A percentile compares a stretch with the other conserved stretches of the same genome.
Conservation (phyloP, 2,329 filamentous ascomycete species). For the Niveomyces coronatus region DNA sequence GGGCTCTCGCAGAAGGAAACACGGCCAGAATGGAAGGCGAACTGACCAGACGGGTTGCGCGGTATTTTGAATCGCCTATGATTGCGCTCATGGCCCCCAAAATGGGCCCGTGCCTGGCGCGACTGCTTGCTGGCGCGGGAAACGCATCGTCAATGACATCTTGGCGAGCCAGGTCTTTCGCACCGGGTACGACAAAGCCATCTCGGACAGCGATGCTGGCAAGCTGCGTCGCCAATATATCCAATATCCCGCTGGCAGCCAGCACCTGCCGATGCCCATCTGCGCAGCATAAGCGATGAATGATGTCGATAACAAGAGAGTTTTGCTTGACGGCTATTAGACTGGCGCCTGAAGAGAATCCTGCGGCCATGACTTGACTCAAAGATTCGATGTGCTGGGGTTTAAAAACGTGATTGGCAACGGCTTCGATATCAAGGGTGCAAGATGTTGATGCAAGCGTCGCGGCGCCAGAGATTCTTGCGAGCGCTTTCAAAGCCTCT, state of each 20-base stretch:
- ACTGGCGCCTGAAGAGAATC: conserved; percentile 40
- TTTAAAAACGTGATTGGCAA: conserved; percentile 58
- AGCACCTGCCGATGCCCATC: conserved; percentile 63
- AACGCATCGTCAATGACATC: conserved; percentile 47
- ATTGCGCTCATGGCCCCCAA: conserved; percentile 70
- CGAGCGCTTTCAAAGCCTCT: conserved; percentile 64
- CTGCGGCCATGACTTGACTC: conserved; percentile 44
- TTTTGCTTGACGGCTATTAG: conserved; percentile 51
- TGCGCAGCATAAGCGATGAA: conserved; percentile 52
- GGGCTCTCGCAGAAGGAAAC: conserved; percentile 54
- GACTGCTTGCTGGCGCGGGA: conserved; percentile 49
- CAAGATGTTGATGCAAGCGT: conserved; percentile 41
- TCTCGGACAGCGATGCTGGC: conserved; percentile 59
- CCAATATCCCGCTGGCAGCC: conserved; percentile 62
- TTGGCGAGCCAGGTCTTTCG: conserved; percentile 42
- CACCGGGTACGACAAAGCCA: conserved; percentile 58
- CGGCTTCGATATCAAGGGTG: conserved; percentile 35
- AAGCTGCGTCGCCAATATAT: conserved; percentile 65
- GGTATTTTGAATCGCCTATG: conserved; percentile 67
- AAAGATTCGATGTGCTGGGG: conserved; percentile 51
- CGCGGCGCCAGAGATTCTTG: conserved; percentile 58
- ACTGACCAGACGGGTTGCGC: conserved; percentile 60
- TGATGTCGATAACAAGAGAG: conserved; percentile 45
- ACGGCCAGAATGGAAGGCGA: conserved; percentile 60
- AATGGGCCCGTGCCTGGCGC: conserved; percentile 54